Conservation (phyloP, 139 green algal genomes). For the Parachlorella kessleri region DNA sequence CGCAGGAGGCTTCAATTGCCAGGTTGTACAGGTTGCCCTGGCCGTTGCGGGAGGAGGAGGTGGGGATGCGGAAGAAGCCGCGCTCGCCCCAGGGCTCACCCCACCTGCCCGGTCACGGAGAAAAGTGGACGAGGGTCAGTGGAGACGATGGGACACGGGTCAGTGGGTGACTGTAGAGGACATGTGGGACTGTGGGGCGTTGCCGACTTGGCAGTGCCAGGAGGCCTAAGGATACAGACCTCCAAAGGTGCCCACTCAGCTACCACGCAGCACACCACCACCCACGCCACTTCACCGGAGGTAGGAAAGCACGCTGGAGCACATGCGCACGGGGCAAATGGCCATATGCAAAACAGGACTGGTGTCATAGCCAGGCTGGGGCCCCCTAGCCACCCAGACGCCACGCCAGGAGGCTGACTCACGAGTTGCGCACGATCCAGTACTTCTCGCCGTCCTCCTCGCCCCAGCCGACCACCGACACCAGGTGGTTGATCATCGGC, state of each 20-base stretch:
- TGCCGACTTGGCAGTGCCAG: too few relatives aligned
- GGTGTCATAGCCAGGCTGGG: not conserved
- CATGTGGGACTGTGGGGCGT: too few relatives aligned
- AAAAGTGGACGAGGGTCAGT: conserved; percentile 17
- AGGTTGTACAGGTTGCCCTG: conserved; percentile 73
- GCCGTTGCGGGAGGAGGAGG: conserved; percentile 53
- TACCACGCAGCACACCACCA: too few relatives aligned
- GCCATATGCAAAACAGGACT: too few relatives aligned
- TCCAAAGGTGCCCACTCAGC: too few relatives aligned
- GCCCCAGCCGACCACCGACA: conserved; percentile 88
- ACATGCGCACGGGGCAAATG: too few relatives aligned
- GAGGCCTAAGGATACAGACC: too few relatives aligned
- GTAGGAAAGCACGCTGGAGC: too few relatives aligned
- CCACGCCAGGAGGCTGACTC: conserved; percentile 80
- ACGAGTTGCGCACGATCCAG: conserved; percentile 73
- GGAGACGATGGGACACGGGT: not conserved
- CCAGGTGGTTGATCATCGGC: conserved; percentile 81
- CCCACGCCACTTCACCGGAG: too few relatives aligned
- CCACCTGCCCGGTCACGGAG: too few relatives aligned
- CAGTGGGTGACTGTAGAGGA: too few relatives aligned
- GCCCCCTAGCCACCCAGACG: not conserved
- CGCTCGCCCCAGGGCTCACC: conserved; percentile 75
- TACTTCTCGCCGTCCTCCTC: conserved; percentile 70
- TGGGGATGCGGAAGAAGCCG: conserved; percentile 79
- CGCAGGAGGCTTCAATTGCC: conserved; percentile 72